These are phyloP conservation scores for Coprinopsis sp. DNA, from an alignment of 768 basidiomycete genomes.

Conservation along the genomic window DNA sequence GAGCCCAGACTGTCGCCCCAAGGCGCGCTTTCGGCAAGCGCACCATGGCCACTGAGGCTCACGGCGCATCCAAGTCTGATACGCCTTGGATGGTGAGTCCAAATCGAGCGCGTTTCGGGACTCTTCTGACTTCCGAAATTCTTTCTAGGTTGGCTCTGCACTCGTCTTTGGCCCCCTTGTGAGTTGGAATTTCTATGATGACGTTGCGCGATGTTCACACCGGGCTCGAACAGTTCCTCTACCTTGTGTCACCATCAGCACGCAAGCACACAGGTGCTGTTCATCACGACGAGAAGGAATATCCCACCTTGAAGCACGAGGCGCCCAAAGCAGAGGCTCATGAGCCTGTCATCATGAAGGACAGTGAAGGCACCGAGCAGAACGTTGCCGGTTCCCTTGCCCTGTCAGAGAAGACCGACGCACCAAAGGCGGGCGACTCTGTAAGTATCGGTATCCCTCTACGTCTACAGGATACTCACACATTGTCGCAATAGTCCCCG, in stretches of 20 bases:
- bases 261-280: slow-evolving; percentile 26
- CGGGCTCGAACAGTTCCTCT: slow-evolving; percentile 32
- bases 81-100: slow-evolving; percentile 41
- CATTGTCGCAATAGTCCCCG: no score
- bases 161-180: slow-evolving; percentile 39
- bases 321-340: slow-evolving; percentile 7
- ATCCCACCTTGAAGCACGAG: slow-evolving; percentile 20
- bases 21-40: slow-evolving; percentile 24
- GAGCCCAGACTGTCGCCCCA: slow-evolving; percentile 22
- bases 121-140: slow-evolving; percentile 5
- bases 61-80: slow-evolving; percentile 34
- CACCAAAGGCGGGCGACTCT: no score
- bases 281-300: slow-evolving; percentile 34
- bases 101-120: slow-evolving; percentile 2
- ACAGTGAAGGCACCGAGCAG: slow-evolving; percentile 37
- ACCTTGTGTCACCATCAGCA: slow-evolving; percentile 37
- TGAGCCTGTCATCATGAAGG: slow-evolving; percentile 26
- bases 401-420: slow-evolving; percentile 28
- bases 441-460: no score
- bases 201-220: no score
- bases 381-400: slow-evolving; percentile 29
- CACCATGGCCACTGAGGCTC: slow-evolving; percentile 33
- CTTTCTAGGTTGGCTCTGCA: slow-evolving; percentile 34
- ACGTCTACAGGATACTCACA: no score
- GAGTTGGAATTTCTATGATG: slow-evolving; percentile 15